These are phyloP conservation scores for Suhomyces terraborum DNA, from an alignment of 1,139 yeast species.

Conservation along the genomic window DNA sequence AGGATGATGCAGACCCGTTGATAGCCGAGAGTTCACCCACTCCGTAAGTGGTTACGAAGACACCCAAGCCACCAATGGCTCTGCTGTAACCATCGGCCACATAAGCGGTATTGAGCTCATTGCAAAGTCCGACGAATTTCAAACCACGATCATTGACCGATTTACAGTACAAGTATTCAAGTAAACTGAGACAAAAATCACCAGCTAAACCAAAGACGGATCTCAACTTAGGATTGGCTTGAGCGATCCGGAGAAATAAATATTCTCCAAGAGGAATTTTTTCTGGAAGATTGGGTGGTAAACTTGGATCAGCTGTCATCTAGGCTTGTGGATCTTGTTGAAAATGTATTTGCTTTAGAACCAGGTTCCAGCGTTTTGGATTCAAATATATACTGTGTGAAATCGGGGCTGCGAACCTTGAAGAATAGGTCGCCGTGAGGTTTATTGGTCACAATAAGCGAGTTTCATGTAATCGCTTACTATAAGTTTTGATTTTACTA, in stretches of 20 bases:
- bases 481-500: too few species aligned
- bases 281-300: slow-evolving; percentile 4
- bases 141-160: slow-evolving; percentile 22
- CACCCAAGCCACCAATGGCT: slow-evolving; percentile 42
- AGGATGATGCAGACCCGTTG: slow-evolving; percentile 83
- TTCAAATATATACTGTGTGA: too few species aligned
- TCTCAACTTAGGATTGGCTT: slow-evolving; percentile 38
- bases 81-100: too few species aligned
- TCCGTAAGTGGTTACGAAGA: slow-evolving; percentile 68
- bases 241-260: slow-evolving; percentile 37
- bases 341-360: too few species aligned
- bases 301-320: slow-evolving; percentile 1
- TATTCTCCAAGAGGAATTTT: slow-evolving; percentile 42
- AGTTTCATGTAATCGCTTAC: too few species aligned
- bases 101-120: slow-evolving; percentile 43
- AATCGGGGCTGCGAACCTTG: too few species aligned
- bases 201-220: slow-evolving; percentile 46
- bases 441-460: too few species aligned
- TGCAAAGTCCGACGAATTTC: slow-evolving; percentile 35
- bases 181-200: slow-evolving; percentile 41
- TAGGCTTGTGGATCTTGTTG: too few species aligned
- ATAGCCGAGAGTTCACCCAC: slow-evolving; percentile 87
- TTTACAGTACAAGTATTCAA: slow-evolving; percentile 38
- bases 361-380: too few species aligned
- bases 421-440: too few species aligned